Percentiles rank a stretch among this genome's conserved stretches.
Evolutionary conservation across 2,329 filamentous ascomycete species (phyloP).

Genomic region (Aspergillus awamori): DNA sequence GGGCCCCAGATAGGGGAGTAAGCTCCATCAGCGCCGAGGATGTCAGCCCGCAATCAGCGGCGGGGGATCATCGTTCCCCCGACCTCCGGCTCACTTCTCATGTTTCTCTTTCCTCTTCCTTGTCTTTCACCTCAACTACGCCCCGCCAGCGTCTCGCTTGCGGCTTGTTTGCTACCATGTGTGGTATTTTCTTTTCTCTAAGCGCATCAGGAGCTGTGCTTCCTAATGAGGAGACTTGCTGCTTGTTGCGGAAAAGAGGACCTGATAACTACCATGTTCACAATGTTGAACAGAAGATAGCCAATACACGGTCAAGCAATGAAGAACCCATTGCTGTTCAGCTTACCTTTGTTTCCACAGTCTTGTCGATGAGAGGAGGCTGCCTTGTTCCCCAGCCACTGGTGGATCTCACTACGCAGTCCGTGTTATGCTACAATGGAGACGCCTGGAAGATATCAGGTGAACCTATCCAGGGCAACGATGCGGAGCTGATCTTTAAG

Average conservation of each 20-base stretch:
- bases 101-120: conserved; percentile 11
- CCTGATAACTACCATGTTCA: conserved; percentile 47
- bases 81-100: conserved; percentile 22
- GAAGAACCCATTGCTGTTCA: conserved; percentile 37
- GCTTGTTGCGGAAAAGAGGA: conserved; percentile 45
- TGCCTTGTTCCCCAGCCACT: conserved; percentile 74
- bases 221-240: conserved; percentile 37
- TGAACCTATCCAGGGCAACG: conserved; percentile 68
- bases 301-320: conserved; percentile 13
- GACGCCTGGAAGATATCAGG: conserved; percentile 81
- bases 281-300: conserved; percentile 28
- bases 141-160: conserved; percentile 1
- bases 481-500: conserved; percentile 71
- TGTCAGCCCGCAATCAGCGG: conserved; percentile 36
- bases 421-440: conserved; percentile 92
- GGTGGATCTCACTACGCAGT: conserved; percentile 57
- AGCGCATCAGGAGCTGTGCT: conserved; percentile 34
- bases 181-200: conserved; percentile 58
- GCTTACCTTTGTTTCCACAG: conserved; percentile 75
- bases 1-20: conserved; percentile 28
- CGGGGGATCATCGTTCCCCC: conserved; percentile 41
- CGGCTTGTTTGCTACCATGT: conserved; percentile 38
- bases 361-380: conserved; percentile 84
- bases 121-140: background rate
- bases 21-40: conserved; percentile 53